Conservation (phyloP, 768 basidiomycete species). For the Multifurca ochricompacta region DNA sequence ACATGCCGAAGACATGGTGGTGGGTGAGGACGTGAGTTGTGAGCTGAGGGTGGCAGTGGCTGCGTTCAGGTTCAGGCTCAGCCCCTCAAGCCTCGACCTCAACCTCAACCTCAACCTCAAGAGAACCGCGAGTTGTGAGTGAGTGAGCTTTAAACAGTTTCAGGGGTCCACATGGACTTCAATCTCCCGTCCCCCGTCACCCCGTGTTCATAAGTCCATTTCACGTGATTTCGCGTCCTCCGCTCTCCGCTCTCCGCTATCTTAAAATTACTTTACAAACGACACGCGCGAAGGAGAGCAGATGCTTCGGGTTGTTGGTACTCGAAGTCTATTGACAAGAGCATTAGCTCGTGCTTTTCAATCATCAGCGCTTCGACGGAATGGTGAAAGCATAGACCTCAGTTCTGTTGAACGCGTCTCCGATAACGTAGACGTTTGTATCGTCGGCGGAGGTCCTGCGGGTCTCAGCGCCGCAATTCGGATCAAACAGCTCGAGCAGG, state of each 20-base stretch:
- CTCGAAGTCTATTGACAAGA: conserved; percentile 5
- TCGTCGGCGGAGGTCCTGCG: conserved; percentile 93
- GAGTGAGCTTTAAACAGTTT: not conserved
- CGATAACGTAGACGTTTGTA: conserved; percentile 94
- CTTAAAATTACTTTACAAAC: not conserved
- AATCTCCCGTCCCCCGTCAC: not conserved
- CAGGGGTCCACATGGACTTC: not conserved
- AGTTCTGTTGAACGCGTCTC: conserved; percentile 67
- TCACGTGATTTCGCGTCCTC: conserved; percentile 13
- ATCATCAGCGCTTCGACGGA: conserved; percentile 22
- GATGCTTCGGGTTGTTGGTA: conserved; percentile 11
- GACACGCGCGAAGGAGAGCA: not conserved
- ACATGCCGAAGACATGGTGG: conserved; percentile 17
- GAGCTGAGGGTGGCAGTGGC: not conserved
- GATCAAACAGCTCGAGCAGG: conserved; percentile 83
- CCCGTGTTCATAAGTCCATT: not conserved
- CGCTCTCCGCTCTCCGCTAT: not conserved
- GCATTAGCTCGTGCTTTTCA: conserved; percentile 22
- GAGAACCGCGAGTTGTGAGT: not conserved
- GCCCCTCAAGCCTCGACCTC: too few species aligned
- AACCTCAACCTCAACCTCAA: too few species aligned
- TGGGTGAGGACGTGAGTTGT: not conserved
- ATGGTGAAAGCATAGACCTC: conserved; percentile 46
- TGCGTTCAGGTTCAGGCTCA: not conserved
- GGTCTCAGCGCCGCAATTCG: conserved; percentile 94